Evolutionary conservation across 1,139 yeast species (phyloP).

Genomic region (Sugiyamaella castrensis): DNA sequence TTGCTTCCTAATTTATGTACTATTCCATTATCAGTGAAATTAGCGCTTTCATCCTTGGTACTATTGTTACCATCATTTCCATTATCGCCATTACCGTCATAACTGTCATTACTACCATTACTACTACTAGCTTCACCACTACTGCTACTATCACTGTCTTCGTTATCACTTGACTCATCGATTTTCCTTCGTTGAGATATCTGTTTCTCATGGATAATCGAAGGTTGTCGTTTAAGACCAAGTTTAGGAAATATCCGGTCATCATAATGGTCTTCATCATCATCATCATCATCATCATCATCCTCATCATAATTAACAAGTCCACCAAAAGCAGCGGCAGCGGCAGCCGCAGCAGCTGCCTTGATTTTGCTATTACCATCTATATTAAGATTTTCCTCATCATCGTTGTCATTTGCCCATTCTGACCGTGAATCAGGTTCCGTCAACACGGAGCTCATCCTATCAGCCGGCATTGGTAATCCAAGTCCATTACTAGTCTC

Average conservation of each 20-base stretch:
- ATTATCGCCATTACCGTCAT: neutral
- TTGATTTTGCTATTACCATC: neutral
- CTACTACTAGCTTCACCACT: neutral
- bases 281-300: constrained; percentile 12
- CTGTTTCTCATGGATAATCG: constrained; percentile 4
- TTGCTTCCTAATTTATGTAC: neutral
- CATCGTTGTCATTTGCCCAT: constrained; percentile 2
- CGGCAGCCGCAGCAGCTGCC: constrained; percentile 13
- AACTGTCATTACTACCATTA: neutral
- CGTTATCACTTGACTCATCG: constrained; percentile 2
- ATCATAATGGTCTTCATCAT: neutral
- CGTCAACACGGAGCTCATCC: constrained; percentile 9
- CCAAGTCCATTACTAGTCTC: constrained; percentile 1
- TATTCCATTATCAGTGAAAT: no score
- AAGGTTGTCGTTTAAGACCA: constrained; percentile 16
- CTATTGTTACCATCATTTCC: neutral
- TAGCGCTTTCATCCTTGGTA: neutral
- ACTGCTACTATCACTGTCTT: neutral
- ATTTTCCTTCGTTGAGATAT: constrained; percentile 6
- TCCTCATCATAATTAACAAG: constrained; percentile 13
- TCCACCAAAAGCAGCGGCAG: constrained; percentile 14
- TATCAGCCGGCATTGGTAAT: constrained; percentile 8
- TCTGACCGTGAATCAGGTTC: constrained; percentile 12
- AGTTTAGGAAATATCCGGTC: neutral
- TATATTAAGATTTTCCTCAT: constrained; percentile 5